Base-by-base conservation (phyloP, 2,329 filamentous ascomycete genomes). In the Curvularia lunata region DNA sequence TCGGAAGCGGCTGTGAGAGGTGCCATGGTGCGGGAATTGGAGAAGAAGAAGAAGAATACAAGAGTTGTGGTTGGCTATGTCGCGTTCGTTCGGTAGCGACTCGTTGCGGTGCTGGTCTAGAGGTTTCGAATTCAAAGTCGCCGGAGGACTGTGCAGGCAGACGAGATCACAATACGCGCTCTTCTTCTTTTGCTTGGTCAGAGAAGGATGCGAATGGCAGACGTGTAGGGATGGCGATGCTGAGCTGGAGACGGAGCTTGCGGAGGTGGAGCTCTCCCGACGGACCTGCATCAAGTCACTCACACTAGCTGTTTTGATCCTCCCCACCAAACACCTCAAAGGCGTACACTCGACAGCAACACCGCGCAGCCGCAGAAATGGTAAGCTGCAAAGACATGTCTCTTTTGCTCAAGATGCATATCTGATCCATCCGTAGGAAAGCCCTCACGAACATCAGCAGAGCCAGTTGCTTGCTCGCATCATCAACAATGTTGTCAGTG, bases 371-470 rank as follows among this genome's bases (percentile, higher is more conserved):
- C 43, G 42, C 57, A 54, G 61, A 21, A 42, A 73, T 77, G 74
- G 74, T 76, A 65, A 34, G 67, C 21, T 30, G 13, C 3, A 28
- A 12, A n/a, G 4, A 1, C 19, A 38, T 10, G 3, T 12, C 6
- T 23, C 6, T 19, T 19, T 18, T 37, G 13, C n/a, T 4, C 23
- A 37, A 54, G 52, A 28, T 58, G 54, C 56, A n/a, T 38, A n/a
- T 43, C 59, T 72, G 37, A 69, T 42, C 4, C 23, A 9, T 3
- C 48, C 19, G 5, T 23, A 88, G 94, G 95, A 99, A 78, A 97
- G 91, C 71, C 95, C 95, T 38, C 95, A 99, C 75, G 95, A 98
- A 77, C 93, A 98, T 69, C 95, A 98, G 82, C 94, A 99, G 83
- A 96, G 90, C 72, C 84, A 97, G 52, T 84, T 99, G 70, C 86